These are phyloP conservation scores for Herpetomonas tarakana DNA, from an alignment of 208 protist genomes.

Conservation along the genomic window DNA sequence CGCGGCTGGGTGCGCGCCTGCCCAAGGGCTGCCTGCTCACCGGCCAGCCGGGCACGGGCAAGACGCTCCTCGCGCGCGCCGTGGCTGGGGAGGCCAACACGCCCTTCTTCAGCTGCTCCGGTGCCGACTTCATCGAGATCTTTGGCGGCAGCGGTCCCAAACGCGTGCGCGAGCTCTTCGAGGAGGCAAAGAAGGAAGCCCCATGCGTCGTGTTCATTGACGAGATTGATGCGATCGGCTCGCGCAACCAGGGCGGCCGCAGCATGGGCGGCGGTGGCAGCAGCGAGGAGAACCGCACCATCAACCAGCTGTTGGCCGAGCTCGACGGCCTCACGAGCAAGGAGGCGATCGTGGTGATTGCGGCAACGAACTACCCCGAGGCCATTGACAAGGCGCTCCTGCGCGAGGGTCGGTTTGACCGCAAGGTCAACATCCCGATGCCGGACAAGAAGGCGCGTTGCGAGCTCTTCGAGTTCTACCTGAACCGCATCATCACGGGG, in stretches of 20 bases:
- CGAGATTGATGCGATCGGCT: slow-evolving; percentile 98
- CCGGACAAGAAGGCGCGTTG: slow-evolving; percentile 80
- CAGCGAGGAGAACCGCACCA: slow-evolving; percentile 94
- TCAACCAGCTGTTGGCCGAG: slow-evolving; percentile 97
- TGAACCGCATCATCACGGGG: slow-evolving; percentile 84
- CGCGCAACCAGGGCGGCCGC: slow-evolving; percentile 74
- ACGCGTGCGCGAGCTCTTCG: slow-evolving; percentile 96
- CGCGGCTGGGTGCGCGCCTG: slow-evolving; percentile 94
- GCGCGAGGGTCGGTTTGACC: slow-evolving; percentile 91
- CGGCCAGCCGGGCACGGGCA: slow-evolving; percentile 97
- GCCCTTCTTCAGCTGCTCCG: slow-evolving; percentile 95
- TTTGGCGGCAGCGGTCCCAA: slow-evolving; percentile 96
- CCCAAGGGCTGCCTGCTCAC: slow-evolving; percentile 96
- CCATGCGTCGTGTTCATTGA: slow-evolving; percentile 99
- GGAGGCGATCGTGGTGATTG: slow-evolving; percentile 96
- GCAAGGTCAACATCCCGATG: slow-evolving; percentile 92
- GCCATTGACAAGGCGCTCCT: slow-evolving; percentile 93
- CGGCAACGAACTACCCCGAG: slow-evolving; percentile 97
- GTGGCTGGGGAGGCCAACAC: slow-evolving; percentile 95
- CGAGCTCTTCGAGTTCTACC: slow-evolving; percentile 91
- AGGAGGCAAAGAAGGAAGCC: slow-evolving; percentile 91
- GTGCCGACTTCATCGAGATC: slow-evolving; percentile 98
- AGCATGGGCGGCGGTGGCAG: slow-evolving; percentile 84
- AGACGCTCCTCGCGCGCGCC: slow-evolving; percentile 97
- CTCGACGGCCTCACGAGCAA: slow-evolving; percentile 94